phyloP scores from a whole-genome alignment of 2,329 filamentous ascomycete genomes.

The Rhynchosporium agropyri region DNA sequence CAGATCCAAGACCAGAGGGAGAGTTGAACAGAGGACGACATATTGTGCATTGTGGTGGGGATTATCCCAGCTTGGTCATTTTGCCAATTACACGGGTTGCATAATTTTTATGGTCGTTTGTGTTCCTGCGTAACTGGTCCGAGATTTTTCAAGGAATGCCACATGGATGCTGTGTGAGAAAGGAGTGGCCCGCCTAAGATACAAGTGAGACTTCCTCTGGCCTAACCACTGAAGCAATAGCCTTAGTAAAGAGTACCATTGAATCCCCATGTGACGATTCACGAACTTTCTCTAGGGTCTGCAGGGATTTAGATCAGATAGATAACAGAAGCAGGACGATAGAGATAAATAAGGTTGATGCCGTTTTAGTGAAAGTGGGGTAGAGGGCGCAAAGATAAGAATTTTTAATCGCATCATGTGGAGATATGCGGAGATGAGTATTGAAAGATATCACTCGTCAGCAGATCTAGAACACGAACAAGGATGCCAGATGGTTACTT shows the following conservation, averaged over 20 bases:
- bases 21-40: conserved; percentile 17
- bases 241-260: too few relatives aligned
- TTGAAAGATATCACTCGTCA: conserved; percentile 3
- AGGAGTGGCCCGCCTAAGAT: too few relatives aligned
- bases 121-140: too few relatives aligned
- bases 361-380: conserved; percentile 1
- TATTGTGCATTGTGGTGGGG: conserved; percentile 11
- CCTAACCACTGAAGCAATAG: too few relatives aligned
- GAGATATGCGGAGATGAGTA: background rate
- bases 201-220: too few relatives aligned
- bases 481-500: too few relatives aligned
- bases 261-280: background rate
- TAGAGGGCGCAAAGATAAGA: conserved; percentile 9
- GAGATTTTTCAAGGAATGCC: too few relatives aligned
- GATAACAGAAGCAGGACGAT: conserved; percentile 4
- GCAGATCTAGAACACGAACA: background rate
- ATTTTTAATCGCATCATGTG: conserved; percentile 11
- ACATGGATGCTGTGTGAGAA: too few relatives aligned
- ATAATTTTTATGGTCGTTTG: background rate
- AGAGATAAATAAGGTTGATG: conserved; percentile 3
- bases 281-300: background rate
- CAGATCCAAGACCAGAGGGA: conserved; percentile 7
- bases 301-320: background rate
- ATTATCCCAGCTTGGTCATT: conserved; percentile 18
- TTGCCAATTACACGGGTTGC: conserved; percentile 7